Percentiles rank a stretch among this genome's conserved stretches.
Evolutionary conservation across 179 eudicot genomes (phyloP).

Genomic region (Pouteria campechiana): DNA sequence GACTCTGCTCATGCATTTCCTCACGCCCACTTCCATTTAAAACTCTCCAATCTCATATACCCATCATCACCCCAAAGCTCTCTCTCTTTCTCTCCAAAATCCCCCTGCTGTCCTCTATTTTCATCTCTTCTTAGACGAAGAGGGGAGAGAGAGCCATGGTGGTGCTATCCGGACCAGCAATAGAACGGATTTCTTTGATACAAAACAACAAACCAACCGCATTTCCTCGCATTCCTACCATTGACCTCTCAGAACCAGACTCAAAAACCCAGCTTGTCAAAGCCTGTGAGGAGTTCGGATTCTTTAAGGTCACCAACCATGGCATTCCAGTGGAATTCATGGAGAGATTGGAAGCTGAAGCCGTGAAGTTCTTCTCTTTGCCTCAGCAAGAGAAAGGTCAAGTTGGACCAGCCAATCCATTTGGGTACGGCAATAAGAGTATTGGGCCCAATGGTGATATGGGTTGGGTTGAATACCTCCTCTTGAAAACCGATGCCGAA

Average conservation of each 20-base stretch:
- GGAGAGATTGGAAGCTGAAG: conserved; percentile 21
- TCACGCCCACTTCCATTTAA: no score
- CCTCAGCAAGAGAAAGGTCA: conserved; percentile 25
- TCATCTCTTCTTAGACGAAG: neutral
- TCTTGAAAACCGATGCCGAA: conserved; percentile 18
- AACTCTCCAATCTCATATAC: neutral
- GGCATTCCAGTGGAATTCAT: conserved; percentile 27
- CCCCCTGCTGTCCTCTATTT: neutral
- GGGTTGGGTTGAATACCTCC: conserved; percentile 60
- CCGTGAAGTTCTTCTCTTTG: conserved; percentile 27
- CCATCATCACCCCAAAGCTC: neutral
- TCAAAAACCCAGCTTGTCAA: conserved; percentile 18
- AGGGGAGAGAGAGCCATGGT: conserved; percentile 14
- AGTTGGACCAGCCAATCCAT: conserved; percentile 23
- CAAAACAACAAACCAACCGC: conserved; percentile 15
- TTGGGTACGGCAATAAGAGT: conserved; percentile 37
- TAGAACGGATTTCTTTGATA: conserved; percentile 16
- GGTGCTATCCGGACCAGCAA: conserved; percentile 16
- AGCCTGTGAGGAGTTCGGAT: conserved; percentile 45
- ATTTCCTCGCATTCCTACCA: conserved; percentile 21
- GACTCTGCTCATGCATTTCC: no score
- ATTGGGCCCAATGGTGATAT: conserved; percentile 38
- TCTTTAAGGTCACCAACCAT: conserved; percentile 55
- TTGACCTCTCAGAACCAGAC: conserved; percentile 26
- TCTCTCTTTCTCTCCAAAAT: neutral